Conservation (phyloP, 345 rosid species). For the Citrus sinensis region DNA sequence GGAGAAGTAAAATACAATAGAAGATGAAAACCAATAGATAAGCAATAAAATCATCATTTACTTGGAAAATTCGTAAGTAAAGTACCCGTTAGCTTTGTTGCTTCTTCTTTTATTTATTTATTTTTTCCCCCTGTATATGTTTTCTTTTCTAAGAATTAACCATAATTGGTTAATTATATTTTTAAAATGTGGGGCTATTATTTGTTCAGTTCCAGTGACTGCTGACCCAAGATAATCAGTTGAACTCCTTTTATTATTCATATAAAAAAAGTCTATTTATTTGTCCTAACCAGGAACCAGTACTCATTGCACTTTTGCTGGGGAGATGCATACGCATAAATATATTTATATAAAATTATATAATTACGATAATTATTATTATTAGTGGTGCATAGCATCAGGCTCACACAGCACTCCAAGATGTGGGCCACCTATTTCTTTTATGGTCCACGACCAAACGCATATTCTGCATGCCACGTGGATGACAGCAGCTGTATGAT, state of each 20-base stretch:
- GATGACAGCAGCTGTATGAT: slow-evolving; percentile 49
- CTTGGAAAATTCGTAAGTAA: slow-evolving; percentile 29
- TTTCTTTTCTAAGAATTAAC: slow-evolving; percentile 22
- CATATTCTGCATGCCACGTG: slow-evolving; percentile 48
- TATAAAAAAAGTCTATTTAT: slow-evolving; percentile 6
- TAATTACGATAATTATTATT: slow-evolving; percentile 19
- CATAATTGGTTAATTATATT: slow-evolving; percentile 13
- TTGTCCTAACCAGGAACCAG: neutral
- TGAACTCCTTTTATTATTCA: neutral
- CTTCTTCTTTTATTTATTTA: no score
- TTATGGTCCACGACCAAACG: slow-evolving; percentile 54
- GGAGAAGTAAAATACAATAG: neutral
- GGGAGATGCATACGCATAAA: neutral
- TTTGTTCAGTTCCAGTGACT: neutral
- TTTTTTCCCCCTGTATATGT: neutral
- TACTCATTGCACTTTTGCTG: neutral
- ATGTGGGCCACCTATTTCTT: slow-evolving; percentile 16
- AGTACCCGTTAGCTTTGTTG: neutral
- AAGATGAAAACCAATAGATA: neutral
- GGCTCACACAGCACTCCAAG: slow-evolving; percentile 30
- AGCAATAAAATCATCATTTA: slow-evolving; percentile 10
- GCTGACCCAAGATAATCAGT: slow-evolving; percentile 1
- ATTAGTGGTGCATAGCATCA: slow-evolving; percentile 15
- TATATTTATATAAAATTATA: neutral
- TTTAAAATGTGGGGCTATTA: slow-evolving; percentile 8